Base-by-base conservation (phyloP, 306 rosid genomes). In the Albizia julibrissin region DNA sequence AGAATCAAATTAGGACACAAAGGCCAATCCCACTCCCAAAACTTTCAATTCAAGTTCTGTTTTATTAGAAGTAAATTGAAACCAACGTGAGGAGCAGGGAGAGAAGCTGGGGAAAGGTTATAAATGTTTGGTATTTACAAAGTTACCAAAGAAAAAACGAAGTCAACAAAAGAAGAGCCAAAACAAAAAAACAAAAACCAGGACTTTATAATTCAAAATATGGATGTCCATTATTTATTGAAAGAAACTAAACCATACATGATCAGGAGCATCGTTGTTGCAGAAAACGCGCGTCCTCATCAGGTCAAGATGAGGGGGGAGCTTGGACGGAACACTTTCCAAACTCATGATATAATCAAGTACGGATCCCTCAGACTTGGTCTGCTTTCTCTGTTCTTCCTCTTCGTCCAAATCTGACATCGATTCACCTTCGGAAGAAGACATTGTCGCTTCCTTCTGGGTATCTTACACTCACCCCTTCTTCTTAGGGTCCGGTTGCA, bases 311-410 rank as follows among this genome's bases (percentile, higher is more conserved):
- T 64, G 85, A 10, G 89, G 86, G 46, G 90, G 85, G 19, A 89
- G 85, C 37, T 83, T 83, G 13, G 83, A 33, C 5, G 92, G 92
- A 54, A 89, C 86, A 73, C 40, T 33, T 2, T 84, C 85, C 69
- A 89, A 84, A 80, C 66, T 85, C 88, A 87, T 37, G 3, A 89
- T 83, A 83, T 67, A 89, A 79, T 89, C 90, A 19, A 84, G 87
- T 24, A 82, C n/a, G 24, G 65, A 84, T 33, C 37, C 37, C 37
- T 33, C 37, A 34, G 56, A 49, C 21, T 16, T 49, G 56, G 56
- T 31, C 39, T 12, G 62, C 40, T 75, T 54, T 8, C 22, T 33
- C 4, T 75, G 68, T 31, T 80, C 61, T 34, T 79, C 82, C 43
- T 79, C 77, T 37, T 76, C 82, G 67, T 75, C 85, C 46, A 54